These are phyloP conservation scores for Penicillium sp. DNA, from an alignment of 2,329 filamentous ascomycete genomes.

Conservation along the genomic window DNA sequence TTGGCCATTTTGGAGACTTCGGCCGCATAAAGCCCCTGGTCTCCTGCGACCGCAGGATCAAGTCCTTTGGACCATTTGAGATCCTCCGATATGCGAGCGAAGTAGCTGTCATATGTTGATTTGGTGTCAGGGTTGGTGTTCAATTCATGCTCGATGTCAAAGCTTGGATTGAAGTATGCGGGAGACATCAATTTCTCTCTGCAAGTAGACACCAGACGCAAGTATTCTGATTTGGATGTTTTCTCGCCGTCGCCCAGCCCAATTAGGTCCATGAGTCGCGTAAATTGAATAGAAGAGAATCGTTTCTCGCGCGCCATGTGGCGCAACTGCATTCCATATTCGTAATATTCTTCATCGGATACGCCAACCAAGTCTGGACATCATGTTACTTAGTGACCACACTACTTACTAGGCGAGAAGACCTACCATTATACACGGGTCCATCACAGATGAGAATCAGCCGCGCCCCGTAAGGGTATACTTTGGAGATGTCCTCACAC, in stretches of 20 bases:
- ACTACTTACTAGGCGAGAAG: not conserved
- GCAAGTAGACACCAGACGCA: constrained; percentile 5
- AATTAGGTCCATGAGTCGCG: not conserved
- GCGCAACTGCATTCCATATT: constrained; percentile 9
- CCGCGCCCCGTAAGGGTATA: constrained; percentile 9
- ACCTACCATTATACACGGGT: constrained; percentile 9
- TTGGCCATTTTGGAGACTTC: constrained; percentile 7
- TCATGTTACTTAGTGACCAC: not conserved
- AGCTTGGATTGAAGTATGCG: constrained; percentile 4
- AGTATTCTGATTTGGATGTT: constrained; percentile 1
- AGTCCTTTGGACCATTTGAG: constrained; percentile 8
- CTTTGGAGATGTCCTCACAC: constrained; percentile 8
- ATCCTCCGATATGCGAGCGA: constrained; percentile 10
- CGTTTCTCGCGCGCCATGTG: constrained; percentile 1
- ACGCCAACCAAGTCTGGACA: constrained; percentile 10
- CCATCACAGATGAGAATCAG: constrained; percentile 10
- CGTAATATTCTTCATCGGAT: constrained; percentile 5
- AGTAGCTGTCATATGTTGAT: constrained; percentile 7
- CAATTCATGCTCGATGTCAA: constrained; percentile 5
- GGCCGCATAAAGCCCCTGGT: not conserved
- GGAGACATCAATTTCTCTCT: constrained; percentile 10
- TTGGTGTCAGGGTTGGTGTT: constrained; percentile 7
- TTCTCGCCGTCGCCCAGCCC: constrained; percentile 6
- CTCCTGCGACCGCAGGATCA: constrained; percentile 1
- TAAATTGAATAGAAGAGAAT: constrained; percentile 10